Evolutionary conservation across 2,329 filamentous ascomycete species (phyloP), one percentile per base, ranked within the genome.

Genomic region (Talaromyces sp.): DNA sequence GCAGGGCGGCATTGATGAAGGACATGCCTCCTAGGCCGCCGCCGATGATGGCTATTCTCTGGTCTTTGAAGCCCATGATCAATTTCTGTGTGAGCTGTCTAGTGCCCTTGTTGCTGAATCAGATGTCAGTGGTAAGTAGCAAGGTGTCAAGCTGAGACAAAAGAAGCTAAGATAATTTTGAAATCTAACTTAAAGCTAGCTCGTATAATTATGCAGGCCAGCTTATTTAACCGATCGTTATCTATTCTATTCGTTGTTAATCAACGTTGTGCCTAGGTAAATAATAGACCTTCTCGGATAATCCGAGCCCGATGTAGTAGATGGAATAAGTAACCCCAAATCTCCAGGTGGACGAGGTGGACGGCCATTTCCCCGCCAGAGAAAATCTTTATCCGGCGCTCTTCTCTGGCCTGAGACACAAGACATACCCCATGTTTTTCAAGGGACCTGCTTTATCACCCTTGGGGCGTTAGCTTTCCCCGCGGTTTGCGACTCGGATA

Each of bases 31-130:
- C 47, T 6, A 50, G 14, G 47, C 47, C 47, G 47, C 76, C 76
- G 60, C 76, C 76, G 41, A 78, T 62, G 60, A 78, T 70, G 66
- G 72, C 75, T 45, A 77, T 70, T 52, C 69, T 72, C 27, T 72
- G 70, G 62, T 74, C 45, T 64, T 69, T 67, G 63, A 74, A 74
- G 9, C 72, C 72, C 72, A 74, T 74, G 45, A 27, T 54, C 11
- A 1, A 13, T 33, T 37, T 35, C 16, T 35, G 27, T 50, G 2
- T 27, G 24, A 31, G 24, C 13, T 27, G 45, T 14, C 2, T 7
- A 31, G 7, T 31, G 13, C 24, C 45, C 22, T 16, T 22, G 16
- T 9, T 37, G 22, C 22, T 37, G 9, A 11, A 13, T 37, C 35
- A 10, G 13, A 13, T 13, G 35, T 37, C 19, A 14, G 8, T 24